A percentile compares a stretch with the other conserved stretches of the same genome.
These are phyloP conservation scores for Hypholoma fasciculare DNA, from an alignment of 768 basidiomycete species.

Conservation along the genomic window DNA sequence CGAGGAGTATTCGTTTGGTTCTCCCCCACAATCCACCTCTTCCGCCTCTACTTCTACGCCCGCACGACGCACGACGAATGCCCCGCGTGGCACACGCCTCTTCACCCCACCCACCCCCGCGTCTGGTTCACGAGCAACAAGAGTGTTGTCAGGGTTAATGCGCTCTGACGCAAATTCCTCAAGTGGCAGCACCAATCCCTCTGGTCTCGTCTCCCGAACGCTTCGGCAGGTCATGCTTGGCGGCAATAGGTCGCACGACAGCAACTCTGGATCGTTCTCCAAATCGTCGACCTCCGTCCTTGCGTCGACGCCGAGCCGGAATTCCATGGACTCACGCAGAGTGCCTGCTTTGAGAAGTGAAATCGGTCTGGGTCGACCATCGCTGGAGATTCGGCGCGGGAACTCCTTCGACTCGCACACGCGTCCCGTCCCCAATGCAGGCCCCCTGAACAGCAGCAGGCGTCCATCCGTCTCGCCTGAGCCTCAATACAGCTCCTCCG, in stretches of 20 bases:
- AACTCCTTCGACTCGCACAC: slow-evolving; percentile 19
- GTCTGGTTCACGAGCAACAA: neutral
- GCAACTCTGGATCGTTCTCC: neutral
- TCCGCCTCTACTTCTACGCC: slow-evolving; percentile 21
- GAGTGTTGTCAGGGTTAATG: slow-evolving; percentile 4
- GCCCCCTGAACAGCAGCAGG: neutral
- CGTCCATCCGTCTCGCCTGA: slow-evolving; percentile 10
- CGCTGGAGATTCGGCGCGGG: slow-evolving; percentile 21
- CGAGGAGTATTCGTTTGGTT: slow-evolving; percentile 7
- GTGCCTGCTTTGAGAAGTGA: slow-evolving; percentile 11
- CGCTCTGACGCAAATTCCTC: slow-evolving; percentile 1
- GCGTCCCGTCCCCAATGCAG: neutral
- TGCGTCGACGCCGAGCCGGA: slow-evolving; percentile 7
- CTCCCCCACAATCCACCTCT: slow-evolving; percentile 14
- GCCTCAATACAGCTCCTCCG: neutral
- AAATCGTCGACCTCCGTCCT: neutral
- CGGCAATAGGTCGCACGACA: neutral
- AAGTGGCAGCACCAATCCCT: neutral
- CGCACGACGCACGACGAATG: slow-evolving; percentile 1
- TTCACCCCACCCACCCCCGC: slow-evolving; percentile 11
- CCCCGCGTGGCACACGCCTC: slow-evolving; percentile 12
- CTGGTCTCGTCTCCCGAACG: slow-evolving; percentile 13
- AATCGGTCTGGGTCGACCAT: slow-evolving; percentile 25
- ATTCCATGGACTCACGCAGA: slow-evolving; percentile 21
- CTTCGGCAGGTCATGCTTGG: slow-evolving; percentile 25